These are phyloP conservation scores for Neurospora hispaniola DNA, from an alignment of 495 filamentous ascomycete genomes.

Conservation along the genomic window DNA sequence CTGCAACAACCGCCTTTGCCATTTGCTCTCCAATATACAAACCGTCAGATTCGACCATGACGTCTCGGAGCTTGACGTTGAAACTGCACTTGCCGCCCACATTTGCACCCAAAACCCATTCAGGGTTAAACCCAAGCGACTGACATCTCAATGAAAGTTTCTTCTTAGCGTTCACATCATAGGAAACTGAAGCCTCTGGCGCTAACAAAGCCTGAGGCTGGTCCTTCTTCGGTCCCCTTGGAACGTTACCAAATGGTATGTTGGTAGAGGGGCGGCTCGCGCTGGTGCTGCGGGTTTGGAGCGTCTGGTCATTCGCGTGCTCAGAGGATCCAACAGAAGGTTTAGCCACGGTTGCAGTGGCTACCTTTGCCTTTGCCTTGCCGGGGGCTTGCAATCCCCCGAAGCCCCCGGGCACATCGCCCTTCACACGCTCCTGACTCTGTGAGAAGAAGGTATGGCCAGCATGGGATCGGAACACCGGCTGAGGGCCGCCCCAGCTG, in stretches of 20 bases:
- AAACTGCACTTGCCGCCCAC: background rate
- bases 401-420: background rate
- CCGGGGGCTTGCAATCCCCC: background rate
- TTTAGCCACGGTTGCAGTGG: background rate
- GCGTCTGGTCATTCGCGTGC: background rate
- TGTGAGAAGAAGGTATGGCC: background rate
- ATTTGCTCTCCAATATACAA: background rate
- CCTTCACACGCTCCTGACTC: background rate
- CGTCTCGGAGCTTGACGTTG: constrained; percentile 1
- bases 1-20: constrained; percentile 4
- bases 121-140: constrained; percentile 21
- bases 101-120: background rate
- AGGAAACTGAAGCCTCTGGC: background rate
- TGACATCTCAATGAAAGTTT: constrained; percentile 18
- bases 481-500: background rate
- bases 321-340: background rate
- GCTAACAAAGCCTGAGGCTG: background rate
- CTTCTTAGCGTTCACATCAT: background rate
- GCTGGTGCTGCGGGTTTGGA: background rate
- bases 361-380: background rate
- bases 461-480: background rate
- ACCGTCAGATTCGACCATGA: background rate
- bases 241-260: background rate
- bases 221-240: background rate
- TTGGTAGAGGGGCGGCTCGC: background rate